A percentile compares a stretch with the other conserved stretches of the same genome.
phyloP scores from a whole-genome alignment of 2,329 filamentous ascomycete genomes.

The Teratosphaeriaceae sp. region DNA sequence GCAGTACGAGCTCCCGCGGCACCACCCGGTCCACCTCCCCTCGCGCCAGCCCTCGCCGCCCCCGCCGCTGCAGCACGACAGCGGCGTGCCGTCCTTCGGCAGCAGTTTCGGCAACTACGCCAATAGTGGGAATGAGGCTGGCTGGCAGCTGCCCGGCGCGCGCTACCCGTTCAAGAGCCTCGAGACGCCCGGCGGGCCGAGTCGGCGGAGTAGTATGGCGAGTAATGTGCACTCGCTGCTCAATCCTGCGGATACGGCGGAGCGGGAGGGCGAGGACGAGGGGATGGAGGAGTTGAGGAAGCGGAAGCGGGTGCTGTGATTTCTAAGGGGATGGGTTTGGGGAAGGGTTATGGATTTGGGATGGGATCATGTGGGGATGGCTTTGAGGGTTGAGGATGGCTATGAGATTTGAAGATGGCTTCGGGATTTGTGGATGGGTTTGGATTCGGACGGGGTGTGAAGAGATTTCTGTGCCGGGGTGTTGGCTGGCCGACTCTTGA shows the following conservation, averaged over 20 bases:
- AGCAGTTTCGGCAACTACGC: slow-evolving; percentile 46
- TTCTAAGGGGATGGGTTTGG: too few relatives aligned
- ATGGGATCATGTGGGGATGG: too few relatives aligned
- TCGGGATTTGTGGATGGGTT: too few relatives aligned
- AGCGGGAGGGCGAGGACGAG: slow-evolving; percentile 59
- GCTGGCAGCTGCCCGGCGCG: slow-evolving; percentile 49
- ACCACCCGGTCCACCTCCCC: slow-evolving; percentile 33
- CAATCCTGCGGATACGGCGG: slow-evolving; percentile 62
- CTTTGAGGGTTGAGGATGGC: too few relatives aligned
- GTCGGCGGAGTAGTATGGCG: slow-evolving; percentile 63
- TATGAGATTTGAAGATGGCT: too few relatives aligned
- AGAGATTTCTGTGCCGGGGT: too few relatives aligned
- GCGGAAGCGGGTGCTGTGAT: slow-evolving; percentile 42
- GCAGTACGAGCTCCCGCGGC: slow-evolving; percentile 57
- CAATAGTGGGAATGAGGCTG: slow-evolving; percentile 47
- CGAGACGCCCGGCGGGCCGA: slow-evolving; percentile 54
- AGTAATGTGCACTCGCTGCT: slow-evolving; percentile 62
- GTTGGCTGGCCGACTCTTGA: too few relatives aligned
- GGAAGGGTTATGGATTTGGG: too few relatives aligned
- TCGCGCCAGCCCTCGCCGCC: slow-evolving; percentile 47
- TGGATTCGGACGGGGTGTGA: too few relatives aligned
- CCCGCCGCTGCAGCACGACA: slow-evolving; percentile 20
- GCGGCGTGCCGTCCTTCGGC: slow-evolving; percentile 33
- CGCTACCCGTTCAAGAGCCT: slow-evolving; percentile 43
- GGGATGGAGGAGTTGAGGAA: slow-evolving; percentile 55